phyloP scores from a whole-genome alignment of 2,329 filamentous ascomycete genomes.

The Verticillium longisporum region DNA sequence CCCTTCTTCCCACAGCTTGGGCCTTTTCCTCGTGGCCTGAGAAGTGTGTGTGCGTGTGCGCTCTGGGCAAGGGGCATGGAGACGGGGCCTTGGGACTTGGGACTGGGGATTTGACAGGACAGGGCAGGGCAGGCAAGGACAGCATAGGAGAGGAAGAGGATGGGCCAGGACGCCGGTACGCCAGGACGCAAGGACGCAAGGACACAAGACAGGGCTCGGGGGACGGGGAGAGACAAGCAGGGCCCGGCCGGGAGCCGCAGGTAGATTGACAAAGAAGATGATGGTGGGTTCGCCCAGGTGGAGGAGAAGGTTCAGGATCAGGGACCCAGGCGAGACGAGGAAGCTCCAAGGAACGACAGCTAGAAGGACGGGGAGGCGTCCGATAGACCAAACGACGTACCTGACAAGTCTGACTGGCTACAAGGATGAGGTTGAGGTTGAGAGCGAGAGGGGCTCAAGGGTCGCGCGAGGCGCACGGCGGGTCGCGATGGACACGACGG shows the following conservation, averaged over 20 bases:
- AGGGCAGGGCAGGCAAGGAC: not conserved
- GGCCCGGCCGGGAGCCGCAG: slow-evolving; percentile 1
- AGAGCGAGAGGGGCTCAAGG: not conserved
- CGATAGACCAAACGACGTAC: not conserved
- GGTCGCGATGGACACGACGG: not conserved
- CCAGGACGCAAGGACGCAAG: not conserved
- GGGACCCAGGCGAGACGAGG: not conserved
- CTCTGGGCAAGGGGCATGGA: not conserved
- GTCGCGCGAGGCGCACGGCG: not conserved
- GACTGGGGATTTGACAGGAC: not conserved
- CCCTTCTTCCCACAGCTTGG: not conserved
- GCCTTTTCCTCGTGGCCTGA: not conserved
- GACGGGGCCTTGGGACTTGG: not conserved
- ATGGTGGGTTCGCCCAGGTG: not conserved
- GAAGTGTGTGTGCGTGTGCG: not conserved
- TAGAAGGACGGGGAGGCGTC: not conserved
- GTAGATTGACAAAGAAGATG: slow-evolving; percentile 1
- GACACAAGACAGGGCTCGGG: not conserved
- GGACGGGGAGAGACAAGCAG: not conserved
- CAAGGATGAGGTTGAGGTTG: not conserved
- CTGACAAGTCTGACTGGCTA: not conserved
- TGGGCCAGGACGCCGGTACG: not conserved
- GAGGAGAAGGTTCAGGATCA: not conserved
- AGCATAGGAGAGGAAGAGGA: too few relatives aligned
- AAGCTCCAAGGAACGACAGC: not conserved